A percentile compares a stretch with the other conserved stretches of the same genome.
Evolutionary conservation across 2,329 filamentous ascomycete species (phyloP).

Genomic region (Immersiporthe knoxdaviesiana): DNA sequence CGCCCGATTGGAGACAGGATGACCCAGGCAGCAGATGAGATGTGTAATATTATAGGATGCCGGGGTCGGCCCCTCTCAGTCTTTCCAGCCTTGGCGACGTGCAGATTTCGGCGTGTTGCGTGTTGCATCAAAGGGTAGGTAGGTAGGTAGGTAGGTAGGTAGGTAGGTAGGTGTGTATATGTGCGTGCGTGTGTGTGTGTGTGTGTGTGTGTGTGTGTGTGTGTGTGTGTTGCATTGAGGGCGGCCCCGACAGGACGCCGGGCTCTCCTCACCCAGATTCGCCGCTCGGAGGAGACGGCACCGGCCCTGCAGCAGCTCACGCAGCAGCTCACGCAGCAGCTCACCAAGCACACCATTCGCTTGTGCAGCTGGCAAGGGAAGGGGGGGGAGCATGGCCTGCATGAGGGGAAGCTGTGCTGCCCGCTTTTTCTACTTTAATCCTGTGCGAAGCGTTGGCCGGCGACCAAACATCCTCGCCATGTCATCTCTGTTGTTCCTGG

Average conservation of each 20-base stretch:
- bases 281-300: background rate
- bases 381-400: background rate
- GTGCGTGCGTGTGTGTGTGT: background rate
- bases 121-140: background rate
- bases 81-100: background rate
- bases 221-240: background rate
- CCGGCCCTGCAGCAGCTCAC: background rate
- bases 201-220: no score
- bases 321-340: background rate
- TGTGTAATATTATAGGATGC: background rate
- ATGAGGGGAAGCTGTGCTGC: background rate
- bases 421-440: background rate
- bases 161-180: no score
- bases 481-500: background rate
- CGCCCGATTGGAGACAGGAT: background rate
- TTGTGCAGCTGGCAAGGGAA: background rate
- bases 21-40: background rate
- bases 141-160: no score
- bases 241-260: background rate
- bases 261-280: conserved; percentile 3
- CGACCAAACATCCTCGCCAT: background rate
- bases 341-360: background rate
- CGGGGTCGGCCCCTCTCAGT: background rate
- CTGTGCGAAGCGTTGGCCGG: background rate
- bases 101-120: background rate